Evolutionary conservation across 2,329 filamentous ascomycete genomes (phyloP).

Genomic region (Cryphonectria japonica): DNA sequence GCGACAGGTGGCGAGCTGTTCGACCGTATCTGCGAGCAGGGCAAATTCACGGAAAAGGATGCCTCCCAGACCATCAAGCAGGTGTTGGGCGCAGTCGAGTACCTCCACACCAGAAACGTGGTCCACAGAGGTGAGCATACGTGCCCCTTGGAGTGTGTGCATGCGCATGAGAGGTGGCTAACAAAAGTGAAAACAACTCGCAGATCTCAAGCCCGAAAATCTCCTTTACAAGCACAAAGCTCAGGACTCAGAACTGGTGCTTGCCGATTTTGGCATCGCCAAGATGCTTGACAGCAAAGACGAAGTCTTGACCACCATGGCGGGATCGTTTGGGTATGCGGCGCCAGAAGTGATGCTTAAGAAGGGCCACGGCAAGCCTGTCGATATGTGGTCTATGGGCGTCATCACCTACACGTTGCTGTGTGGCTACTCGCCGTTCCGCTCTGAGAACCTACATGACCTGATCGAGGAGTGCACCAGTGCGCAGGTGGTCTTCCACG

Average conservation of each 20-base stretch:
- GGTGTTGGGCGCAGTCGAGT: constrained; percentile 89
- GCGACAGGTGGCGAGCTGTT: constrained; percentile 96
- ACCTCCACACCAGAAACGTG: constrained; percentile 91
- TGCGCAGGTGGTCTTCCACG: constrained; percentile 88
- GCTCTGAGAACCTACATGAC: constrained; percentile 89
- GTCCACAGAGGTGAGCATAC: constrained; percentile 80
- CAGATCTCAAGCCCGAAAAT: constrained; percentile 98
- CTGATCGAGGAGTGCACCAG: constrained; percentile 92
- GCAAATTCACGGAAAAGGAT: constrained; percentile 98
- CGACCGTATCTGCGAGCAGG: constrained; percentile 96
- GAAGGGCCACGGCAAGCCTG: constrained; percentile 94
- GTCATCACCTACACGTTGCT: constrained; percentile 98
- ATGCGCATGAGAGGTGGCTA: background rate
- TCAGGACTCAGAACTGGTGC: constrained; percentile 79
- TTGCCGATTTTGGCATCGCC: constrained; percentile 97
- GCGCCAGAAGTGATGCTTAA: constrained; percentile 99
- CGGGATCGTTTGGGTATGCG: constrained; percentile 96
- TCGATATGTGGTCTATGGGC: constrained; percentile 99
- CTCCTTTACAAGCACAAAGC: constrained; percentile 87
- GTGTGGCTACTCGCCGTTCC: constrained; percentile 97
- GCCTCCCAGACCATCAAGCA: constrained; percentile 94
- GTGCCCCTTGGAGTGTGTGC: background rate
- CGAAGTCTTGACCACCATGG: constrained; percentile 96
- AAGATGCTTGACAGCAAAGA: constrained; percentile 94
- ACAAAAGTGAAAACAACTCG: background rate